Conservation (phyloP, 345 rosid genomes). For the Capsella bursapastoris region DNA sequence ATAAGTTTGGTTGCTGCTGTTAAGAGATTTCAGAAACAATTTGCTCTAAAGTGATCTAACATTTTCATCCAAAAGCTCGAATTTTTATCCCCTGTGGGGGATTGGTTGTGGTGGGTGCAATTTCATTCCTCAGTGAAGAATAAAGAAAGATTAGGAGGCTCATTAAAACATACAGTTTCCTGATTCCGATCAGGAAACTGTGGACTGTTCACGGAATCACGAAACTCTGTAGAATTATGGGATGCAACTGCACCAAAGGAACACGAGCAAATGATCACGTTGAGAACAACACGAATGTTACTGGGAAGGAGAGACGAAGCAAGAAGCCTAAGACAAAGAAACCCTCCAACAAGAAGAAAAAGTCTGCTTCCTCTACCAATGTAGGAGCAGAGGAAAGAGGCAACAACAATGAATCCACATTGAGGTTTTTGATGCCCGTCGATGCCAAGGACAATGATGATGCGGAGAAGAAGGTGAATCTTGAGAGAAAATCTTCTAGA, state of each 20-base stretch:
- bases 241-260: constrained; percentile 88
- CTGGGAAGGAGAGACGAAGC: constrained; percentile 45
- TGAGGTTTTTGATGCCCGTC: constrained; percentile 46
- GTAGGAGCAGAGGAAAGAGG: constrained; percentile 42
- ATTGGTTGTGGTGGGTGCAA: constrained; percentile 11
- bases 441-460: constrained; percentile 50
- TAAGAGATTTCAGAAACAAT: not conserved
- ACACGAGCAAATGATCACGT: constrained; percentile 45
- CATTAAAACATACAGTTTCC: constrained; percentile 38
- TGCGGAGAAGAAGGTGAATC: constrained; percentile 41
- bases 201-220: constrained; percentile 25
- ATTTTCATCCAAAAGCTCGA: constrained; percentile 21
- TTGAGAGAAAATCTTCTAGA: constrained; percentile 41
- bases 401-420: constrained; percentile 50
- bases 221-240: constrained; percentile 57
- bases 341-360: constrained; percentile 46
- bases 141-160: constrained; percentile 29
- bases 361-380: constrained; percentile 47
- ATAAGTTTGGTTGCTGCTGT: not conserved
- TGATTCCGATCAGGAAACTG: constrained; percentile 41
- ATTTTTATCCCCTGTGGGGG: not conserved
- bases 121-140: not conserved
- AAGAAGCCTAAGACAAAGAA: constrained; percentile 39
- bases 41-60: constrained; percentile 18
- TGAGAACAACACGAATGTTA: constrained; percentile 32